Base-by-base conservation (phyloP, 2,329 filamentous ascomycete species). In the Rutstroemia sp. region DNA sequence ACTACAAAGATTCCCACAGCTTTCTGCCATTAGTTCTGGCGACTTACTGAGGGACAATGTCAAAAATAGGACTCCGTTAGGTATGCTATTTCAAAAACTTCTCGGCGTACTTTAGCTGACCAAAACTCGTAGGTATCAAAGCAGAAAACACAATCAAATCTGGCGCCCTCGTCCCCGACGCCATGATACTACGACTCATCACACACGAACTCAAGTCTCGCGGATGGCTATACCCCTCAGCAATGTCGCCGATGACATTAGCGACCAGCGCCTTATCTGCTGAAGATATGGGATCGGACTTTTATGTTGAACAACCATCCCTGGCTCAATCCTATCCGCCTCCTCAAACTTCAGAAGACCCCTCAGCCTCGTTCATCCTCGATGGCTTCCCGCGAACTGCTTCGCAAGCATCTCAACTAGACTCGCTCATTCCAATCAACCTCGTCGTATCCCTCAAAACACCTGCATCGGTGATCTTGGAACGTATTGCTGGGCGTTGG, bases 371-470 rank as follows among this genome's bases (percentile, higher is more conserved):
- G 0, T 97, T 96, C 71, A 88, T 99, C 61, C 86, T 99, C 53
- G 94, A 99, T 70, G 94, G 94, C 16, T 99, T 97, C 72, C 94
- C 94, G 2, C 87, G 94, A 62, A 99, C 89, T 6, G 87, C 88
- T 0, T 69, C 76, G 3, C 94, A 99, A 73, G 94, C 92, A 27
- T 71, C 75, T 44, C 85, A 85, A 57, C 80, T 97, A 48, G 91
- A 95, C 69, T 75, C 76, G 47, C 78, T 96, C 37, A 82, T 97
- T 34, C 91, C 92, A n/a, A 92, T 99, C 70, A 99, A 99, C 73
- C 81, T 96, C 59, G 94, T 91, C 49, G 86, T 96, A 58, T 90
- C 88, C 55, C 78, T 97, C 64, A 81, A 87, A 68, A 97, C 92
- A 0, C 94, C 94, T 0, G 82, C 88, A 37, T 82, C 87, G 8